phyloP scores from a whole-genome alignment of 1,284 basidiomycete genomes.

The Coriolopsis trogii region DNA sequence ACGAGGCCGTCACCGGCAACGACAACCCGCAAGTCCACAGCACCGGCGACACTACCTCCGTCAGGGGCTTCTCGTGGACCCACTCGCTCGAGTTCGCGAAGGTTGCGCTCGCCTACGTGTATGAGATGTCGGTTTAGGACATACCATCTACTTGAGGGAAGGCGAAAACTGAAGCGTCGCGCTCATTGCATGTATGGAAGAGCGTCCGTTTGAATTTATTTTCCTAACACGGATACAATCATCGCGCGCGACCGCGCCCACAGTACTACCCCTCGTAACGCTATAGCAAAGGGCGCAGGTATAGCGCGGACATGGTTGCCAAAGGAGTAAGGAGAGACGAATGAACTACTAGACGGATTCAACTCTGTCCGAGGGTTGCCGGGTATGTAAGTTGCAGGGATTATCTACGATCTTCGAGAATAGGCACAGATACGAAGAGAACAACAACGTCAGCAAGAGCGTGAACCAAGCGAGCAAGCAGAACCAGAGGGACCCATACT shows the following conservation, averaged over 20 bases:
- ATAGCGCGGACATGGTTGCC: too few species aligned
- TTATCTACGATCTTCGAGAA: neutral
- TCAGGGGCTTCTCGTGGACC: conserved; percentile 57
- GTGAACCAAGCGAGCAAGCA: neutral
- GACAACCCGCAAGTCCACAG: conserved; percentile 58
- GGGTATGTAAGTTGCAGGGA: neutral
- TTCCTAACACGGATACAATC: too few species aligned
- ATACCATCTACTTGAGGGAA: neutral
- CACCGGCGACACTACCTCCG: conserved; percentile 38
- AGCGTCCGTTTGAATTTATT: too few species aligned
- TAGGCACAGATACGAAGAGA: neutral
- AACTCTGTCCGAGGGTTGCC: too few species aligned
- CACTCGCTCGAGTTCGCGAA: conserved; percentile 56
- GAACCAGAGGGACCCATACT: neutral
- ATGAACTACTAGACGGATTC: too few species aligned
- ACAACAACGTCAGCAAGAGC: neutral
- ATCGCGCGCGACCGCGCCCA: too few species aligned
- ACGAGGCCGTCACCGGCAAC: conserved; percentile 43
- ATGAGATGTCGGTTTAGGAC: conserved; percentile 35
- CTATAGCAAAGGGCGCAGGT: too few species aligned
- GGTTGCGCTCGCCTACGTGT: conserved; percentile 55
- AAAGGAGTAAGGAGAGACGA: too few species aligned
- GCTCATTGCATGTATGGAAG: too few species aligned
- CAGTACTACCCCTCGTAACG: too few species aligned
- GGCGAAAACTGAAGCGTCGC: too few species aligned